Percentiles rank a stretch among this genome's conserved stretches.
Conservation (phyloP, 805 yeast genomes). For the Saturnispora silvae region DNA sequence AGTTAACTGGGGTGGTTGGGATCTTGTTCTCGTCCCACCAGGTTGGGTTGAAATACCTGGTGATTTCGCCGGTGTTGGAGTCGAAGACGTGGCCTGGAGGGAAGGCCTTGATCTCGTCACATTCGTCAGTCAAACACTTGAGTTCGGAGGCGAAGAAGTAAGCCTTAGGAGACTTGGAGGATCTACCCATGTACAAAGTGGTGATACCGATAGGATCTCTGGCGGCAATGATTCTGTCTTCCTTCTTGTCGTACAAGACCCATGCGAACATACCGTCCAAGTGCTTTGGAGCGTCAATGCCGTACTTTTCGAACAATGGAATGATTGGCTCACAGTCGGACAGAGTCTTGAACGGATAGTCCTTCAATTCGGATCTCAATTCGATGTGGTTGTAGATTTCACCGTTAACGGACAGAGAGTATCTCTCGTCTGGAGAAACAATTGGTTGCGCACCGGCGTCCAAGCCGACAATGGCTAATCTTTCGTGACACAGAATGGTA, state of each 20-base stretch:
- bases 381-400: conserved; percentile 96
- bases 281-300: conserved; percentile 78
- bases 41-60: conserved; percentile 82
- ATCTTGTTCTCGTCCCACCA: conserved; percentile 85
- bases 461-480: conserved; percentile 94
- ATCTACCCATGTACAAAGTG: conserved; percentile 90
- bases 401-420: conserved; percentile 83
- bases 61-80: conserved; percentile 73
- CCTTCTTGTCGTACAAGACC: conserved; percentile 73
- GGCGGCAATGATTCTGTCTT: conserved; percentile 89
- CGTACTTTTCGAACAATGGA: conserved; percentile 83
- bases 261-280: conserved; percentile 98
- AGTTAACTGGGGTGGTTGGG: conserved; percentile 72
- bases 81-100: conserved; percentile 98
- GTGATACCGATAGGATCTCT: conserved; percentile 98
- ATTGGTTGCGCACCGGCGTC: conserved; percentile 99
- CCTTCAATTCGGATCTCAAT: conserved; percentile 63
- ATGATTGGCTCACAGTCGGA: conserved; percentile 97
- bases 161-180: conserved; percentile 56
- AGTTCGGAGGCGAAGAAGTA: conserved; percentile 89
- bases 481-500: conserved; percentile 86
- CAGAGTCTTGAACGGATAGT: conserved; percentile 72
- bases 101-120: conserved; percentile 87
- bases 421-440: conserved; percentile 63
- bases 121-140: conserved; percentile 87